Evolutionary conservation across 805 yeast species (phyloP).

Genomic region (Wickerhamomyces rabaulensis): DNA sequence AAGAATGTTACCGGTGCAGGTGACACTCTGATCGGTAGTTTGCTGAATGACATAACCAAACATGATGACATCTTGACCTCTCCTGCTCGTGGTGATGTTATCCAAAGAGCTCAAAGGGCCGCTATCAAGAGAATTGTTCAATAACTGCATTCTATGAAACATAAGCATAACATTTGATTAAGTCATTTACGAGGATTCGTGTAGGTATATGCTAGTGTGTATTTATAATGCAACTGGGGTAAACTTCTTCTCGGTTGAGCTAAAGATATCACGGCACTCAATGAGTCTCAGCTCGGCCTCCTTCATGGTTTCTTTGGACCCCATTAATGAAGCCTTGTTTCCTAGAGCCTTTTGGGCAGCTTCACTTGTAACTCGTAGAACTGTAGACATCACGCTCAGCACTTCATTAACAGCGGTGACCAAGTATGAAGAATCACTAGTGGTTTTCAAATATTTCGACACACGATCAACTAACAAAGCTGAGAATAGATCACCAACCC

Average conservation of each 20-base stretch:
- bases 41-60: conserved; percentile 27
- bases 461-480: conserved; percentile 69
- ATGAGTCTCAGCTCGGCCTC: conserved; percentile 68
- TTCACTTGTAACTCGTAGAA: conserved; percentile 42
- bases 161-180: no score
- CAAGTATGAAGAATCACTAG: conserved; percentile 10
- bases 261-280: conserved; percentile 42
- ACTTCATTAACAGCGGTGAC: conserved; percentile 46
- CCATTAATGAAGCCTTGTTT: conserved; percentile 42
- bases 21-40: conserved; percentile 68
- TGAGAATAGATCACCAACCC: conserved; percentile 90
- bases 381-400: conserved; percentile 48
- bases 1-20: conserved; percentile 86
- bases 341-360: conserved; percentile 34
- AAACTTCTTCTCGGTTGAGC: conserved; percentile 11
- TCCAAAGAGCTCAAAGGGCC: conserved; percentile 15
- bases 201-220: background rate
- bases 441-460: conserved; percentile 21
- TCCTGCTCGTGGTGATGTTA: conserved; percentile 4
- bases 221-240: conserved; percentile 49
- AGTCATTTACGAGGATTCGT: background rate
- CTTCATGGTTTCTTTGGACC: conserved; percentile 56
- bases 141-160: conserved; percentile 4
- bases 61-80: conserved; percentile 5
- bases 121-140: conserved; percentile 23